Base-by-base conservation (phyloP, 208 protist genomes). In the Trypanosoma platydactyli region DNA sequence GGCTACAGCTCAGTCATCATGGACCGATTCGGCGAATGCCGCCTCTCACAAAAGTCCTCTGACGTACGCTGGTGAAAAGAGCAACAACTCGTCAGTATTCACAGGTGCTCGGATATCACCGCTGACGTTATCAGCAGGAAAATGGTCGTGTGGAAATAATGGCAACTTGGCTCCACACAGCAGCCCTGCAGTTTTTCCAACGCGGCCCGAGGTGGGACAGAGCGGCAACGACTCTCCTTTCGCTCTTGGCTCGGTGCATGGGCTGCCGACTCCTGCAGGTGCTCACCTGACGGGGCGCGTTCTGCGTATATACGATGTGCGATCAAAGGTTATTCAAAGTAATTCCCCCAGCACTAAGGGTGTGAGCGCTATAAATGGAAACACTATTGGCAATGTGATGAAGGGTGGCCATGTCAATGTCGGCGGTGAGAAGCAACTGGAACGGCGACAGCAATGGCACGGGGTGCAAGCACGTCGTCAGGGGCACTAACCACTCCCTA, bases 21-120 rank as follows among this genome's bases (percentile, higher is more conserved):
- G 25, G 48, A 3, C 25, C 33, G 53, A 59, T 1, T 38, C 61
- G 15, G 40, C 5, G 24, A 67, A 22, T 3, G 12, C 29, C 11
- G 42, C 59, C 18, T 16, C 49, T 6, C 53, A 63, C 48, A 58
- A 20, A 20, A 58, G 44, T 33, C 50, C 61, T 16, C 11, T 52
- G 41, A 46, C 52, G 1, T 85, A 79, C 68, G 70, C 79, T 41
- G 79, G 77, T 38, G 33, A 38, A 38, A 38, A 38, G 1, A 76
- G 79, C 5, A 59, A 38, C 27, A 29, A 41, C n/a, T 44, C 33
- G 12, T 52, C 67, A 42, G 53, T 48, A 12, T 48, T 55, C 24
- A 12, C 51, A 35, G 41, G 40, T 11, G 33, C 38, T n/a, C 4
- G 45, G 6, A 24, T 24, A 18, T 59, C 62, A 12, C 38, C 62